A percentile compares a stretch with the other conserved stretches of the same genome.
These are phyloP conservation scores for Eucalyptus pauciflora DNA, from an alignment of 345 rosid species.

Conservation along the genomic window DNA sequence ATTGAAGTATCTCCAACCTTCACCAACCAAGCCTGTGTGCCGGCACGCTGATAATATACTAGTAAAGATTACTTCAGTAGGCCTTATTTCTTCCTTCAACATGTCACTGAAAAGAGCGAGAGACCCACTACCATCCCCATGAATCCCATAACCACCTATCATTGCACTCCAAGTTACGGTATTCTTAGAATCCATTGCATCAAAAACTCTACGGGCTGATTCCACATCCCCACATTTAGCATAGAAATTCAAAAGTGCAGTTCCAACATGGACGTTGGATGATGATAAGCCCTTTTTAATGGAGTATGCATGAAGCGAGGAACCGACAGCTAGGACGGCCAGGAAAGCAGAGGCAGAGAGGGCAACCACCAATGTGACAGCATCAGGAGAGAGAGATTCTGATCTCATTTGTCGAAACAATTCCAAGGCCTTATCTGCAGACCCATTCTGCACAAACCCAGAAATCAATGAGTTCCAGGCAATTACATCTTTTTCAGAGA, in stretches of 20 bases:
- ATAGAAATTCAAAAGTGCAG: constrained; percentile 76
- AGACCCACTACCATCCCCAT: constrained; percentile 38
- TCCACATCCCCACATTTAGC: constrained; percentile 66
- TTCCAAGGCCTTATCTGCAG: constrained; percentile 33
- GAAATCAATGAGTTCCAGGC: constrained; percentile 88
- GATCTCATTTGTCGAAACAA: constrained; percentile 50
- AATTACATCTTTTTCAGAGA: constrained; percentile 35
- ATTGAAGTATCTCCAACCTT: constrained; percentile 60
- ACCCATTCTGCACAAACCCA: constrained; percentile 65
- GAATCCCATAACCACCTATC: constrained; percentile 75
- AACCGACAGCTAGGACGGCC: constrained; percentile 39
- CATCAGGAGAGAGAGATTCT: constrained; percentile 51
- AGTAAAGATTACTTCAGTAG: constrained; percentile 64
- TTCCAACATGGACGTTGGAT: constrained; percentile 54
- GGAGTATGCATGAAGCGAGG: constrained; percentile 59
- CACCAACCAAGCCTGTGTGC: constrained; percentile 65
- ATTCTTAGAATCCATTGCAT: constrained; percentile 42
- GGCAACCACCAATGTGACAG: constrained; percentile 60
- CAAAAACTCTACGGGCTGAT: constrained; percentile 56
- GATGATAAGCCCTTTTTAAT: constrained; percentile 37
- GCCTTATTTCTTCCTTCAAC: constrained; percentile 41
- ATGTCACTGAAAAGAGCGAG: constrained; percentile 45
- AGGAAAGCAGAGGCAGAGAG: constrained; percentile 68
- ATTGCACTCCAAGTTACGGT: constrained; percentile 79
- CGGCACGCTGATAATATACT: constrained; percentile 66